Evolutionary conservation across 129 eudicot genomes (phyloP).

Genomic region (Rutidosis leptorrhynchoides): DNA sequence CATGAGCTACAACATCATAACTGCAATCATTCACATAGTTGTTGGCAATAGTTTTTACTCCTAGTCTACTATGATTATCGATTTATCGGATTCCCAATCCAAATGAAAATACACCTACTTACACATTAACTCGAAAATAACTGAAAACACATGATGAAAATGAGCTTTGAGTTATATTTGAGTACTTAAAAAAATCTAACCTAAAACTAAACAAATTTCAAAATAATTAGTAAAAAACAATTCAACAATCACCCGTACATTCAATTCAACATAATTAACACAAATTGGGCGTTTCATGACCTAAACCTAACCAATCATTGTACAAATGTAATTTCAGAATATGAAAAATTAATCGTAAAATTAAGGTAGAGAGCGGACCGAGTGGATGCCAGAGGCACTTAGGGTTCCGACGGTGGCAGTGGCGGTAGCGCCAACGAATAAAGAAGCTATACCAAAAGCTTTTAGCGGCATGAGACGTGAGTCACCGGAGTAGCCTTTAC

Average conservation of each 20-base stretch:
- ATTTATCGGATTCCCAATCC: too few species aligned
- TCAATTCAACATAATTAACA: neutral
- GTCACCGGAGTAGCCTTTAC: slow-evolving; percentile 62
- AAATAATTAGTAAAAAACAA: neutral
- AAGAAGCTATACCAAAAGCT: slow-evolving; percentile 85
- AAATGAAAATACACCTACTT: too few species aligned
- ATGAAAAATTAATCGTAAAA: neutral
- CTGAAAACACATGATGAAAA: neutral
- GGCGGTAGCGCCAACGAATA: slow-evolving; percentile 80
- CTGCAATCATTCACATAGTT: too few species aligned
- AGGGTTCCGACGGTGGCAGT: slow-evolving; percentile 58
- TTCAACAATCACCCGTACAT: neutral
- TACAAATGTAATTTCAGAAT: neutral
- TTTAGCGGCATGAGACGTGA: slow-evolving; percentile 74
- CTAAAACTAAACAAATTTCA: neutral
- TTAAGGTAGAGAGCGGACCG: slow-evolving; percentile 34
- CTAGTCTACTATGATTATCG: too few species aligned
- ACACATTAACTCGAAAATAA: neutral
- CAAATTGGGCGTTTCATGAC: slow-evolving; percentile 18
- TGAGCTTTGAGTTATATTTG: neutral
- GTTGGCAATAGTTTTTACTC: too few species aligned
- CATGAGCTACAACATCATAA: too few species aligned
- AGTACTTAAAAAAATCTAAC: neutral
- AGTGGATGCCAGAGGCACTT: slow-evolving; percentile 58
- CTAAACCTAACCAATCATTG: slow-evolving; percentile 10